Percentiles rank a stretch among this genome's conserved stretches.
These are phyloP conservation scores for Atractiella rhizophila DNA, from an alignment of 768 basidiomycete species.

Conservation along the genomic window DNA sequence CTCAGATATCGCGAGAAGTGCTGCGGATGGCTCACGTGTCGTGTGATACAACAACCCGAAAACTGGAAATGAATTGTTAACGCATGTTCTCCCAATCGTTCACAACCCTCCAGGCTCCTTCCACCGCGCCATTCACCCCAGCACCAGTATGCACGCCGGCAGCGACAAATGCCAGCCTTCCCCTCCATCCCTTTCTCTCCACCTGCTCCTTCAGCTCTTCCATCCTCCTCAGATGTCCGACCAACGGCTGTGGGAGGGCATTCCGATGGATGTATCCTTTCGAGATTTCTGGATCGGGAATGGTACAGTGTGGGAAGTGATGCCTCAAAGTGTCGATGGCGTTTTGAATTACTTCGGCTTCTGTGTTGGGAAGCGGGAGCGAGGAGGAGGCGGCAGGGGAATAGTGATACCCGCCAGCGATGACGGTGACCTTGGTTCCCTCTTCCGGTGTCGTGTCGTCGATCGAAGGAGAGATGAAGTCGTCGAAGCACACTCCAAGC, in stretches of 20 bases:
- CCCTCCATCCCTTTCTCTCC: too few species aligned
- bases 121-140: too few species aligned
- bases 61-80: too few species aligned
- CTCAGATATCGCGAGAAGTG: too few species aligned
- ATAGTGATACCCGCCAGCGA: conserved; percentile 63
- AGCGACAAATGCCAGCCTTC: too few species aligned
- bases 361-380: conserved; percentile 17
- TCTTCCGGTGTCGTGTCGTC: conserved; percentile 14
- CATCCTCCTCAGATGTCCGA: conserved; percentile 51
- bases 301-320: conserved; percentile 4
- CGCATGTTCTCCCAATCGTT: too few species aligned
- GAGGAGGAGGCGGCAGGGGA: conserved; percentile 18
- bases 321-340: not conserved
- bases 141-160: too few species aligned
- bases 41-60: too few species aligned
- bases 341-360: conserved; percentile 10
- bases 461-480: conserved; percentile 40
- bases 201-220: conserved; percentile 34
- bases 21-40: too few species aligned
- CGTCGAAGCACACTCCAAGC: conserved; percentile 75
- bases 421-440: conserved; percentile 57
- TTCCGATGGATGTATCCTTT: conserved; percentile 25
- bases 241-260: conserved; percentile 54
- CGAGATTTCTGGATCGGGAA: conserved; percentile 8
- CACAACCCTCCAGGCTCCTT: too few species aligned